phyloP scores from a whole-genome alignment of 2,329 filamentous ascomycete genomes.

The Stachybotrys elegans region DNA sequence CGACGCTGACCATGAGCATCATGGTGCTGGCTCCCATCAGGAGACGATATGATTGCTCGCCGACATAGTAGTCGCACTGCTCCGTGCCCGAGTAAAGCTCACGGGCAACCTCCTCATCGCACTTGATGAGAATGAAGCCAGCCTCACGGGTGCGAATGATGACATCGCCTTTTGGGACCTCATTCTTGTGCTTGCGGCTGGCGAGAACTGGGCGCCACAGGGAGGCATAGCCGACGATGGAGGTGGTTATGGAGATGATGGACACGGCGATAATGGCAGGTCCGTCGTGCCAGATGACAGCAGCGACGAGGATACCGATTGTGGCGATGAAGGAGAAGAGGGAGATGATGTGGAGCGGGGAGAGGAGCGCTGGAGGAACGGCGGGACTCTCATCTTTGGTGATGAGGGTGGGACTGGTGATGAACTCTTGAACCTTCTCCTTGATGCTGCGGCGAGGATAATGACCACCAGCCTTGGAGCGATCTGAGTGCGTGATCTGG shows the following conservation, averaged over 20 bases:
- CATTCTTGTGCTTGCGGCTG: slow-evolving; percentile 40
- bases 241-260: slow-evolving; percentile 47
- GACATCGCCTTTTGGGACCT: slow-evolving; percentile 52
- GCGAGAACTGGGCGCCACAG: slow-evolving; percentile 53
- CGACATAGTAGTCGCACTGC: slow-evolving; percentile 51
- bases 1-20: slow-evolving; percentile 56
- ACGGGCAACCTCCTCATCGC: slow-evolving; percentile 55
- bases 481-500: slow-evolving; percentile 40
- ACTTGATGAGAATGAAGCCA: slow-evolving; percentile 52
- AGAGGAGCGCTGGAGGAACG: slow-evolving; percentile 42
- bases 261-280: slow-evolving; percentile 37
- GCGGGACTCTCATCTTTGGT: slow-evolving; percentile 33
- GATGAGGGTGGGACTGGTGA: slow-evolving; percentile 37
- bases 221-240: slow-evolving; percentile 50
- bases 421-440: slow-evolving; percentile 35
- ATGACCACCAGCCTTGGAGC: slow-evolving; percentile 8
- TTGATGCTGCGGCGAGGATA: slow-evolving; percentile 10
- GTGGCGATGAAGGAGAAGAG: slow-evolving; percentile 46
- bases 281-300: slow-evolving; percentile 31
- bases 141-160: slow-evolving; percentile 57
- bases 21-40: slow-evolving; percentile 55
- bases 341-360: slow-evolving; percentile 49
- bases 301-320: slow-evolving; percentile 39
- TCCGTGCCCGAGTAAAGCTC: slow-evolving; percentile 59
- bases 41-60: slow-evolving; percentile 38